Percentiles rank a stretch among this genome's conserved stretches.
These are phyloP conservation scores for Citrus sinensis DNA, from an alignment of 345 rosid species.

Conservation along the genomic window DNA sequence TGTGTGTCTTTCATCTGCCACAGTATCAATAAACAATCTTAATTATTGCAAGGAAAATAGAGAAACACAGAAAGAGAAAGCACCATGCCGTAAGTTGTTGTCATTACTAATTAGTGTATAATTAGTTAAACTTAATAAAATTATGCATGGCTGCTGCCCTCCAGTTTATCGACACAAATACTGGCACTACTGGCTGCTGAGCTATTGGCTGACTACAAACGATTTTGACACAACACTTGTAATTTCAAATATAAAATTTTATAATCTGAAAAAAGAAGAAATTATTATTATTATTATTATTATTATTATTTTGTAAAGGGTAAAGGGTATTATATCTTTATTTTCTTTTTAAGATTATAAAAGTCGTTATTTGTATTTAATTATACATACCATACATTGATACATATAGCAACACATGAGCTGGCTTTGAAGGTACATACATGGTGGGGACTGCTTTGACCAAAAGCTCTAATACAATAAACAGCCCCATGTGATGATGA, in stretches of 20 bases:
- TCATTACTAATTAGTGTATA: background rate
- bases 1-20: conserved; percentile 4
- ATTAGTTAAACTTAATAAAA: background rate
- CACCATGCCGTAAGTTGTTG: background rate
- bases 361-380: background rate
- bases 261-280: background rate
- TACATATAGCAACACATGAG: background rate
- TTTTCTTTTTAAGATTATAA: background rate
- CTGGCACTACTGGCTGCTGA: background rate
- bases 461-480: background rate
- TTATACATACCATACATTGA: background rate
- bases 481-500: conserved; percentile 32
- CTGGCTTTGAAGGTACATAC: background rate
- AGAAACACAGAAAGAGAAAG: too few relatives aligned
- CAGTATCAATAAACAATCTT: background rate
- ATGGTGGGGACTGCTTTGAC: conserved; percentile 19
- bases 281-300: too few relatives aligned
- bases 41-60: background rate
- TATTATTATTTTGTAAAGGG: too few relatives aligned
- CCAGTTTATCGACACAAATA: background rate
- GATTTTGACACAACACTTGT: background rate
- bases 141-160: background rate
- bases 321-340: too few relatives aligned
- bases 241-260: background rate
- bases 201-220: background rate